phyloP scores from a whole-genome alignment of 805 yeast genomes.

The Yarrowia porcina region DNA sequence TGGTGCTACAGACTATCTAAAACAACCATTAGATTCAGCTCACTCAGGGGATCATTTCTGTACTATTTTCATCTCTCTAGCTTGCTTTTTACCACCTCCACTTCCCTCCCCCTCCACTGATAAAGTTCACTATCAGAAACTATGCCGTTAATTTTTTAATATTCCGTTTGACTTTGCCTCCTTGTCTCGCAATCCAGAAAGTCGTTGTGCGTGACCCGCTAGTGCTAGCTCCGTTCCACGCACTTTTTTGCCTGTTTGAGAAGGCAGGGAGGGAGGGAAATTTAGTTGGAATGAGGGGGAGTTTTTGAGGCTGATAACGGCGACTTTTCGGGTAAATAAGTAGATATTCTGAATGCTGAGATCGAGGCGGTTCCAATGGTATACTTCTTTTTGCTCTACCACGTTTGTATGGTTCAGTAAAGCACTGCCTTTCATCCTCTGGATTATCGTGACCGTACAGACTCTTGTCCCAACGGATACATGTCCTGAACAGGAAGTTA shows the following conservation, averaged over 20 bases:
- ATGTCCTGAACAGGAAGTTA: neutral
- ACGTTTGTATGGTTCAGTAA: neutral
- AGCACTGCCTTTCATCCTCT: neutral
- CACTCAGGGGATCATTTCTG: neutral
- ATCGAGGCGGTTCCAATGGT: too few species aligned
- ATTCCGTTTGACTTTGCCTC: neutral
- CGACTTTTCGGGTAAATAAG: neutral
- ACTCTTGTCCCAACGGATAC: slow-evolving; percentile 1
- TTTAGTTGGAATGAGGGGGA: too few species aligned
- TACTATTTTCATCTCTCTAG: neutral
- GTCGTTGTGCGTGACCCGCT: neutral
- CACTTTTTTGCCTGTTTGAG: slow-evolving; percentile 3
- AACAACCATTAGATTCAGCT: neutral
- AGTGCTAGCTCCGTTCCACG: neutral
- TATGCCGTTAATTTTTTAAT: neutral
- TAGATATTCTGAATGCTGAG: neutral
- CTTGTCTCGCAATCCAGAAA: neutral
- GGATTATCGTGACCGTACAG: too few species aligned
- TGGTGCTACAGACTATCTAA: neutral
- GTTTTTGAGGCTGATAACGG: neutral
- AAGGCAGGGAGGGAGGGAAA: too few species aligned
- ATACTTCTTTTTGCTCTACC: neutral
- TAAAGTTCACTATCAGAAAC: slow-evolving; percentile 8
- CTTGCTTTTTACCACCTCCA: too few species aligned
- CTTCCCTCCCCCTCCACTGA: neutral